Evolutionary conservation across 2,329 filamentous ascomycete species (phyloP).

Genomic region (Fusarium chlamydosporum): DNA sequence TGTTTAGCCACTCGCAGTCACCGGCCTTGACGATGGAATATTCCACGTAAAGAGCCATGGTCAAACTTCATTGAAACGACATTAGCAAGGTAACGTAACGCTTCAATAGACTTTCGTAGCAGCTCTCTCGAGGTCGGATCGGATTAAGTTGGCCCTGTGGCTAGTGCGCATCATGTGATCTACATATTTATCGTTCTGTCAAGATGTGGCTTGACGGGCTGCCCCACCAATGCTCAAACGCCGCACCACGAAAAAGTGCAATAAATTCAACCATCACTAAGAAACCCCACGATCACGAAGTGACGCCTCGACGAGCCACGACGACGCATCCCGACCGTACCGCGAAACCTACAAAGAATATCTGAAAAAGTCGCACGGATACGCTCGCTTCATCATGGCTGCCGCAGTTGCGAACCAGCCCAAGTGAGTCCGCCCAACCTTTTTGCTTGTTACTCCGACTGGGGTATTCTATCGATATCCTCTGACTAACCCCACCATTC

Average conservation of each 20-base stretch:
- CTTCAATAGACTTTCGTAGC: not conserved
- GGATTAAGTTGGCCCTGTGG: constrained; percentile 43
- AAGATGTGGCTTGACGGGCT: constrained; percentile 50
- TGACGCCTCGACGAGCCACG: constrained; percentile 44
- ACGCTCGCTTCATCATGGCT: constrained; percentile 56
- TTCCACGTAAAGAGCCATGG: constrained; percentile 13
- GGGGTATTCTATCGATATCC: constrained; percentile 39
- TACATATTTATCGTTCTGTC: constrained; percentile 11
- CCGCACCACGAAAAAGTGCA: constrained; percentile 60
- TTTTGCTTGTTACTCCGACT: constrained; percentile 23
- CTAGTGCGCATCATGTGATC: constrained; percentile 52
- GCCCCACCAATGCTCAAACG: constrained; percentile 55
- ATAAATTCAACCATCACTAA: constrained; percentile 57
- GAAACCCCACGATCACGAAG: constrained; percentile 57
- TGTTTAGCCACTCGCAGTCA: constrained; percentile 26
- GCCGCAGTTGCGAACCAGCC: constrained; percentile 58
- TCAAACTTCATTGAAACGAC: constrained; percentile 2
- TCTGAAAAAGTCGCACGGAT: constrained; percentile 33
- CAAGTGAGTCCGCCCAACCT: constrained; percentile 54
- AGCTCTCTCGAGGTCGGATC: not conserved
- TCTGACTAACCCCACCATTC: constrained; percentile 57
- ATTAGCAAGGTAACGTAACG: constrained; percentile 16
- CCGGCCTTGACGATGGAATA: constrained; percentile 12
- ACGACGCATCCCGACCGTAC: constrained; percentile 46
- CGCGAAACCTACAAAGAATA: constrained; percentile 26